Base-by-base conservation (phyloP, 345 rosid species). In the Hibiscus mutabilis region DNA sequence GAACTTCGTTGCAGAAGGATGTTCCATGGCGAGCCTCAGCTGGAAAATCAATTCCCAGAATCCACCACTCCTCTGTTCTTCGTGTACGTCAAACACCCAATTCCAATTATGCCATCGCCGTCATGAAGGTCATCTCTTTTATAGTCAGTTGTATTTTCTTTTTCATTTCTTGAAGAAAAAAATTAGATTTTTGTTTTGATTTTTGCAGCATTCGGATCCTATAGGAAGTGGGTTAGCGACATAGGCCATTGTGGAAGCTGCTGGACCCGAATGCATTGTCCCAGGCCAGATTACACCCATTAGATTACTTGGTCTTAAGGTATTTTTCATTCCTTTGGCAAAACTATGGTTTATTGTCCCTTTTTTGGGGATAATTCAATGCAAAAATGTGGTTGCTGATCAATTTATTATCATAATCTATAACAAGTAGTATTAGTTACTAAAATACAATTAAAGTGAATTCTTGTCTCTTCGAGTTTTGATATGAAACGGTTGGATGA, bases 231-330 rank as follows among this genome's bases (percentile, higher is more conserved):
- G 98, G 13, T 69, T 94, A 64, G 97, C 87, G 14, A 74, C 74
- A 56, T 95, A 80, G 15, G 98, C 98, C 0, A 75, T 88, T 1
- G 86, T 94, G 33, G 97, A 94, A 82, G 82, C 97, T 7, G 97
- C 97, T 1, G 98, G 98, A 13, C 95, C 96, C 4, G 97, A 94
- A 72, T 90, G 96, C 69, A 80, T 88, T 63, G 91, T 91, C 33
- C 98, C 98, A 5, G 97, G 97, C 2, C 96, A 86, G 78, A 82
- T 87, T 66, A 83, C 86, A 1, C 98, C 98, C 31, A 57, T 91
- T 73, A 84, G 84, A 7, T 68, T 94, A 27, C 91, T 94, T 37
- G 98, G 98, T 70, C 75, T 91, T 69, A 90, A 88, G 94, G 98
- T 93, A 22, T n/a, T 70, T n/a, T 70, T 70, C 73, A 14, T 25